Conservation (phyloP, 495 filamentous ascomycete genomes). For the Opeltia flavorubescens region DNA sequence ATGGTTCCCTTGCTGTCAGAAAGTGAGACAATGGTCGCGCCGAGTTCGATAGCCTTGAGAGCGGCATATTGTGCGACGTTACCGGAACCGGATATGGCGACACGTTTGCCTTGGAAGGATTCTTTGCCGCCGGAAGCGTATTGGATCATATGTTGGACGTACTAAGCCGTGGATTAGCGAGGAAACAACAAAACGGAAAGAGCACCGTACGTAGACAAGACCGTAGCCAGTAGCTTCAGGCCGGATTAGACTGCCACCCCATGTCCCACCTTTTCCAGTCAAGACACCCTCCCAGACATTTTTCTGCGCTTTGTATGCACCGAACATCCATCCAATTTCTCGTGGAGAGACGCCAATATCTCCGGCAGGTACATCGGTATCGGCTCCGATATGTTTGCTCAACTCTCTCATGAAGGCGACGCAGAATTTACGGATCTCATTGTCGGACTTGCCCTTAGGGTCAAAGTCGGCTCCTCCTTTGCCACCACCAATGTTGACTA, state of each 20-base stretch:
- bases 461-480: constrained; percentile 99
- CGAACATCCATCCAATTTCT: constrained; percentile 91
- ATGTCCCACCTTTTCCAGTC: constrained; percentile 85
- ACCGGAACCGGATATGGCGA: constrained; percentile 92
- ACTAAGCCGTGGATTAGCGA: constrained; percentile 23
- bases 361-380: constrained; percentile 90
- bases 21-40: constrained; percentile 81
- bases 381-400: constrained; percentile 86
- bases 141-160: constrained; percentile 90
- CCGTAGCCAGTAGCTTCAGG: constrained; percentile 97
- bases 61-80: constrained; percentile 98
- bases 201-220: constrained; percentile 62
- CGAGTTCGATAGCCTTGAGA: constrained; percentile 92
- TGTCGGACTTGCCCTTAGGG: constrained; percentile 96
- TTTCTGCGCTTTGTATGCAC: constrained; percentile 76
- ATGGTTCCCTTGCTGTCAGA: constrained; percentile 84
- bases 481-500: constrained; percentile 93
- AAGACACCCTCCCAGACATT: constrained; percentile 92
- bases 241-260: constrained; percentile 89
- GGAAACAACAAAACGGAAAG: not conserved
- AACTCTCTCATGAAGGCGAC: constrained; percentile 91
- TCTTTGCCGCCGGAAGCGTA: constrained; percentile 70
- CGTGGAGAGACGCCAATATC: constrained; percentile 86
- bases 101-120: constrained; percentile 78
- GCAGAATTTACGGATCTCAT: constrained; percentile 97